Percentiles rank a stretch among this genome's conserved stretches.
phyloP scores from a whole-genome alignment of 2,329 filamentous ascomycete species.

The Trichoderma cornu-damae region DNA sequence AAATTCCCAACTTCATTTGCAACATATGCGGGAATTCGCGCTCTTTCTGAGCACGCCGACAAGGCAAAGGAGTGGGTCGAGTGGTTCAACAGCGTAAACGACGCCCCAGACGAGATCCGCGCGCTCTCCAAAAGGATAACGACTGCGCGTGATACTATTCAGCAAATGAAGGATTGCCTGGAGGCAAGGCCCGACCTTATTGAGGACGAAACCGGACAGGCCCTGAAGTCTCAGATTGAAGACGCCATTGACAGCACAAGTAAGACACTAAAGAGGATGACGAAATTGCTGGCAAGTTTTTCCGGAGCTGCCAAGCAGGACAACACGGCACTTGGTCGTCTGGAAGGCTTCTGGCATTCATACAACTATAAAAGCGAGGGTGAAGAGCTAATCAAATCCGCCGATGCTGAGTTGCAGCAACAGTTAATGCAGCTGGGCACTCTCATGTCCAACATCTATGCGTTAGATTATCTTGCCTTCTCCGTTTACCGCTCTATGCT shows the following conservation, averaged over 20 bases:
- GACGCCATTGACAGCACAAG: slow-evolving; percentile 26
- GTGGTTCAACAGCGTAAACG: slow-evolving; percentile 31
- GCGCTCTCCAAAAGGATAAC: slow-evolving; percentile 26
- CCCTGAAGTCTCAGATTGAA: slow-evolving; percentile 30
- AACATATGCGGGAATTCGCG: slow-evolving; percentile 27
- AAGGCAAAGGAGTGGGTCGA: slow-evolving; percentile 33
- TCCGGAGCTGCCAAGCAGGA: slow-evolving; percentile 23
- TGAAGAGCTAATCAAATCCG: slow-evolving; percentile 30
- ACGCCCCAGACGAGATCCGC: slow-evolving; percentile 31
- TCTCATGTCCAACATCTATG: slow-evolving; percentile 33
- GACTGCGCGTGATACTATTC: slow-evolving; percentile 30
- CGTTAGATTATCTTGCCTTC: slow-evolving; percentile 24
- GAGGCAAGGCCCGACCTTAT: slow-evolving; percentile 30
- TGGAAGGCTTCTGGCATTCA: slow-evolving; percentile 33
- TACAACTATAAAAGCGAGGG: slow-evolving; percentile 32
- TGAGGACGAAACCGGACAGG: slow-evolving; percentile 28
- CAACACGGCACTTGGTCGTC: slow-evolving; percentile 22
- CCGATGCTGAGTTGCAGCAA: slow-evolving; percentile 29
- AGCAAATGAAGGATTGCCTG: slow-evolving; percentile 29
- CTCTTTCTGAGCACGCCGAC: slow-evolving; percentile 28
- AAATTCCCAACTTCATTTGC: slow-evolving; percentile 25
- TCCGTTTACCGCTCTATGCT: neutral
- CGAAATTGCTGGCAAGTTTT: slow-evolving; percentile 29
- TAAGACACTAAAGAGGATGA: slow-evolving; percentile 28
- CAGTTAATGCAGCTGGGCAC: slow-evolving; percentile 27